These are phyloP conservation scores for Mortierella sp. DNA, from an alignment of 371 early-diverging fungal species.

Conservation along the genomic window DNA sequence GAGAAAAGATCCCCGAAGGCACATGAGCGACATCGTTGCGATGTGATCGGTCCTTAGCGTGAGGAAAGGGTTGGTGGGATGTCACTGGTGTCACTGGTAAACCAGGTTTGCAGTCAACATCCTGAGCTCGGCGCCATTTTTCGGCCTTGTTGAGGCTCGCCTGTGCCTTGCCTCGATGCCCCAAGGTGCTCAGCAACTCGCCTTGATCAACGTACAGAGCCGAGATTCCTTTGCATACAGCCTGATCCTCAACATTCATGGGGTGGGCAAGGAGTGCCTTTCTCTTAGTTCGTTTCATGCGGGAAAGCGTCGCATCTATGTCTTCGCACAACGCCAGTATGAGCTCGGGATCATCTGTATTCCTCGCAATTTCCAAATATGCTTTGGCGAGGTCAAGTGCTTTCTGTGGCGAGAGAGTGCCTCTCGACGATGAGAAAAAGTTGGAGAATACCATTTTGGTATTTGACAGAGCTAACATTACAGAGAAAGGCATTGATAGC, in stretches of 20 bases:
- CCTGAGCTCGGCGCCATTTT: not conserved
- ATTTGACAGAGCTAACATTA: not conserved
- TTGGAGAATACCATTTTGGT: not conserved
- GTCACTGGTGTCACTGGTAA: not conserved
- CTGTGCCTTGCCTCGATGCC: no score
- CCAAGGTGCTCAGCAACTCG: not conserved
- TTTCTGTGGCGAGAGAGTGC: constrained; percentile 6
- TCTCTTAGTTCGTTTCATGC: not conserved
- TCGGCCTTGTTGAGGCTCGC: not conserved
- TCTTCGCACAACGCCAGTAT: not conserved
- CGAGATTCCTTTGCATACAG: not conserved
- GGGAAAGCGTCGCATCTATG: not conserved
- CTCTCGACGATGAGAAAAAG: not conserved
- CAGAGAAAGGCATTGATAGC: not conserved
- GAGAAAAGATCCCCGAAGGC: not conserved
- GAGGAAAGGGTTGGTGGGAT: not conserved
- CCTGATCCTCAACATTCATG: not conserved
- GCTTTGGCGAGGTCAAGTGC: not conserved
- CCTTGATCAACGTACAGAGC: not conserved
- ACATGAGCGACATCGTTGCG: not conserved
- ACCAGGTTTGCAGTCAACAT: not conserved
- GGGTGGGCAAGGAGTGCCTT: not conserved
- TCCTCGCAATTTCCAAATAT: not conserved
- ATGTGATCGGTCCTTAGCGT: not conserved
- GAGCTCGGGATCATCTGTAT: not conserved